Evolutionary conservation across 179 eudicot species (phyloP), one percentile per base, ranked within the genome.

Genomic region (Carnegiea gigantea): DNA sequence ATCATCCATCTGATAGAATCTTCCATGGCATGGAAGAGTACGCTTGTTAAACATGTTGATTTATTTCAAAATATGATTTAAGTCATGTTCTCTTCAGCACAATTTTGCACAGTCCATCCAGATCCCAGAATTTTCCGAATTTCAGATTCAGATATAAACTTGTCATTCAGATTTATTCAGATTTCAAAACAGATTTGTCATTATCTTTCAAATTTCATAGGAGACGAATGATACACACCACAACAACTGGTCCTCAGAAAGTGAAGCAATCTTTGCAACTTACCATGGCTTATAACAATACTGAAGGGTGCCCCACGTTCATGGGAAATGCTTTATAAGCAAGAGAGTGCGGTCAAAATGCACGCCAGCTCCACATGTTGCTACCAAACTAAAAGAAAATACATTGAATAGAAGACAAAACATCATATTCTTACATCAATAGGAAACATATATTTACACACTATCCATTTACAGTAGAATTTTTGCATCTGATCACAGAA

Each of bases 371-470:
- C 11, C 77, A 76, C 30, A 49, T 26, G 40, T 24, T 9, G 15
- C 20, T 38, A 38, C 23, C 49, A 67, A 43, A 51, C 53, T 12
- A 10, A 38, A 40, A 76, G 24, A 23, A 13, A 51, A 21, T 44
- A 6, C 46, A 77, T 70, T 53, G 43, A 44, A 75, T 54, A 7
- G 53, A 65, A 64, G 71, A 17, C 77, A 84, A 76, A 28, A 54
- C 36, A 81, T 70, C 73, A 48, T 71, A 78, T 14, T 78, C 8
- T 67, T 62, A 78, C 77, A 82, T 75, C 26, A 79, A 78, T 75
- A 68, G 78, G 82, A 81, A 78, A 76, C 75, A 79, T 60, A 81
- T 78, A 85, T 79, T 71, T 77, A 85, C 82, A 85, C 26, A 72
- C 33, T 70, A 77, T 46, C 67, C 78, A 84, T 85, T 82, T 85